A percentile compares a stretch with the other conserved stretches of the same genome.
Evolutionary conservation across 2,329 filamentous ascomycete species (phyloP).

Genomic region (Aspergillus hiratsukae): DNA sequence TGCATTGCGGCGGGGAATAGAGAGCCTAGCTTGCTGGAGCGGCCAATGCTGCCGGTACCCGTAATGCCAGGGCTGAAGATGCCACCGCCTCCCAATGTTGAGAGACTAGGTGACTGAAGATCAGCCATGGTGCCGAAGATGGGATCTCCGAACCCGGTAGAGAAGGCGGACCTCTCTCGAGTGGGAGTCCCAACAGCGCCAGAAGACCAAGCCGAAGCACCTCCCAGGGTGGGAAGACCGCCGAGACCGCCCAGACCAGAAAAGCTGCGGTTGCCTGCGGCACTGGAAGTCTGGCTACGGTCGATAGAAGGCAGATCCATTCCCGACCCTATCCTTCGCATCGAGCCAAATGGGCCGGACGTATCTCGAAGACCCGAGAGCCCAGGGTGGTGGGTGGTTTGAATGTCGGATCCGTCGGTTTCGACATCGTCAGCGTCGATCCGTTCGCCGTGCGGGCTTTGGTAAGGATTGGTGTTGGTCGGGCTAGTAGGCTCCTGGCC

Average conservation of each 20-base stretch:
- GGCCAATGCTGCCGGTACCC: conserved; percentile 63
- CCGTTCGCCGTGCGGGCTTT: conserved; percentile 77
- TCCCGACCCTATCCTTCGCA: conserved; percentile 51
- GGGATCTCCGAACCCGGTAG: conserved; percentile 51
- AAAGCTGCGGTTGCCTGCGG: conserved; percentile 68
- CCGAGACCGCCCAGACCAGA: conserved; percentile 52
- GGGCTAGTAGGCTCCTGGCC: conserved; percentile 74
- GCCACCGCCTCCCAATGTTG: conserved; percentile 39
- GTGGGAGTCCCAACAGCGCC: conserved; percentile 72
- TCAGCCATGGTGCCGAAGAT: conserved; percentile 75
- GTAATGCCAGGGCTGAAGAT: conserved; percentile 62
- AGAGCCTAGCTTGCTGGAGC: conserved; percentile 77
- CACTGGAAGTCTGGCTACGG: conserved; percentile 88
- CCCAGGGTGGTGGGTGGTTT: conserved; percentile 48
- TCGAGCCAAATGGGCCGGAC: conserved; percentile 50
- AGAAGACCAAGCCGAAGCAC: conserved; percentile 46
- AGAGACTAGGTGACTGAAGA: conserved; percentile 52
- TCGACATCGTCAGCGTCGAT: conserved; percentile 60
- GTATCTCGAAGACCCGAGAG: conserved; percentile 53
- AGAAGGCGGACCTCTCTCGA: conserved; percentile 50
- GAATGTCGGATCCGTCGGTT: conserved; percentile 51
- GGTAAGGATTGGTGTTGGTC: conserved; percentile 92
- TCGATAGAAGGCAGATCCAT: conserved; percentile 66
- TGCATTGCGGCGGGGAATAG: conserved; percentile 88
- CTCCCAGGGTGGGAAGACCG: conserved; percentile 52